These are phyloP conservation scores for Scalesia atractyloides DNA, from an alignment of 129 eudicot species.

Conservation along the genomic window DNA sequence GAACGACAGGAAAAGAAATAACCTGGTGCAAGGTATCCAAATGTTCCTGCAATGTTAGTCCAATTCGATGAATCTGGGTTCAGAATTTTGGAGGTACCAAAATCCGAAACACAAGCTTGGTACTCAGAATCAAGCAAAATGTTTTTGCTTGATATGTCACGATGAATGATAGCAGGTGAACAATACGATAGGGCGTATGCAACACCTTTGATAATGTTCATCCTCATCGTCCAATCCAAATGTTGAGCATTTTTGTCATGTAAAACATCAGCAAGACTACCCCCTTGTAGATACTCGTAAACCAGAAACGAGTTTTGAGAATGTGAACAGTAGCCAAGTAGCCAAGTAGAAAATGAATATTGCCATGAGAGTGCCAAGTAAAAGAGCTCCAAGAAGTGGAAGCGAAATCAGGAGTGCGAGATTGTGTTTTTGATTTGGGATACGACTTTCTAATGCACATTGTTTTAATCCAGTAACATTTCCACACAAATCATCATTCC, in stretches of 20 bases:
- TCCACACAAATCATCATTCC: too few relatives aligned
- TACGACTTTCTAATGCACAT: too few relatives aligned
- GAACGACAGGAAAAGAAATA: background rate
- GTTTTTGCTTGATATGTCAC: constrained; percentile 42
- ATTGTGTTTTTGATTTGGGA: too few relatives aligned
- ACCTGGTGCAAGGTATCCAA: constrained; percentile 47
- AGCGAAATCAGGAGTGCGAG: too few relatives aligned
- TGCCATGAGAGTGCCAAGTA: constrained; percentile 5
- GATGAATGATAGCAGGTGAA: constrained; percentile 35
- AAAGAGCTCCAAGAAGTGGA: too few relatives aligned
- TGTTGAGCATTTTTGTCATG: background rate
- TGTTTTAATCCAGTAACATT: too few relatives aligned
- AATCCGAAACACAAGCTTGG: constrained; percentile 42
- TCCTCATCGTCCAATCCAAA: constrained; percentile 34
- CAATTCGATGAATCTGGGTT: constrained; percentile 29
- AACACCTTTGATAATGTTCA: constrained; percentile 37
- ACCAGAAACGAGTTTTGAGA: constrained; percentile 32
- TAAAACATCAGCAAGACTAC: constrained; percentile 21
- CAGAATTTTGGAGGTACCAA: constrained; percentile 36
- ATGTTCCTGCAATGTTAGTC: constrained; percentile 40
- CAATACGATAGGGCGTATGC: constrained; percentile 39
- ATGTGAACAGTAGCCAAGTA: constrained; percentile 30
- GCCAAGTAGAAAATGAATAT: constrained; percentile 14
- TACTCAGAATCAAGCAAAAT: constrained; percentile 35
- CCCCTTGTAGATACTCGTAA: constrained; percentile 36